Conservation (phyloP, 371 early-diverging fungal species). For the Mortierella sp. region DNA sequence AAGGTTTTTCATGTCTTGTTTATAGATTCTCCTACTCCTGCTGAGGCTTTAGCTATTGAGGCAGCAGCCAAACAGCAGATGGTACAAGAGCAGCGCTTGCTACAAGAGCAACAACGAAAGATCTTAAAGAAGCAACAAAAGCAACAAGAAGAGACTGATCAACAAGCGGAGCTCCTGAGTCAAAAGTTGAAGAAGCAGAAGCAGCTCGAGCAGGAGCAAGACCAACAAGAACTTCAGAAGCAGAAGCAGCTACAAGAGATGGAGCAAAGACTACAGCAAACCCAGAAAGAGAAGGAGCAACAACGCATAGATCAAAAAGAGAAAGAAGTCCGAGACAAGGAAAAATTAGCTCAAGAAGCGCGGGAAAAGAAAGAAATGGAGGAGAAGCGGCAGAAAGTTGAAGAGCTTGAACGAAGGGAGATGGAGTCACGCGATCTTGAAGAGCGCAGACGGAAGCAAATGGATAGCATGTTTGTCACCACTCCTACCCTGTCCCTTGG, state of each 20-base stretch:
- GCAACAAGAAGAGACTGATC: slow-evolving; percentile 51
- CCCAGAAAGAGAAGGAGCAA: slow-evolving; percentile 42
- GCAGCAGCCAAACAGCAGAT: slow-evolving; percentile 66
- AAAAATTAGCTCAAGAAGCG: neutral
- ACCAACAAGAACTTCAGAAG: slow-evolving; percentile 34
- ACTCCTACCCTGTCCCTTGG: slow-evolving; percentile 34
- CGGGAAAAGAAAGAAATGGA: slow-evolving; percentile 23
- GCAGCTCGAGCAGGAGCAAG: slow-evolving; percentile 35
- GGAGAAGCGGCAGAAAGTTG: slow-evolving; percentile 13
- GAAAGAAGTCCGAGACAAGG: slow-evolving; percentile 23
- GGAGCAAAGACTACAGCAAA: slow-evolving; percentile 39
- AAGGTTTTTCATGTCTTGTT: neutral
- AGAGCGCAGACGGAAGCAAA: slow-evolving; percentile 29
- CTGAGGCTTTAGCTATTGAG: slow-evolving; percentile 59
- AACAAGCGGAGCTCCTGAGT: slow-evolving; percentile 24
- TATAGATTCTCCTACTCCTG: slow-evolving; percentile 41
- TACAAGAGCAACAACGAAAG: slow-evolving; percentile 60
- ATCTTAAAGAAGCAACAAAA: slow-evolving; percentile 18
- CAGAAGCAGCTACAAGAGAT: slow-evolving; percentile 32
- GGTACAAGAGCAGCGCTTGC: slow-evolving; percentile 44
- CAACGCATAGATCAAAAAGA: slow-evolving; percentile 23
- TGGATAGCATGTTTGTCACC: slow-evolving; percentile 30
- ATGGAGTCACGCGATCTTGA: slow-evolving; percentile 20
- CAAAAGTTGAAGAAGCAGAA: slow-evolving; percentile 28
- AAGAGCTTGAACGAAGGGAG: slow-evolving; percentile 13